Percentiles rank a stretch among this genome's conserved stretches.
Evolutionary conservation across 2,329 filamentous ascomycete species (phyloP).

Genomic region (Parafenestella ontariensis): DNA sequence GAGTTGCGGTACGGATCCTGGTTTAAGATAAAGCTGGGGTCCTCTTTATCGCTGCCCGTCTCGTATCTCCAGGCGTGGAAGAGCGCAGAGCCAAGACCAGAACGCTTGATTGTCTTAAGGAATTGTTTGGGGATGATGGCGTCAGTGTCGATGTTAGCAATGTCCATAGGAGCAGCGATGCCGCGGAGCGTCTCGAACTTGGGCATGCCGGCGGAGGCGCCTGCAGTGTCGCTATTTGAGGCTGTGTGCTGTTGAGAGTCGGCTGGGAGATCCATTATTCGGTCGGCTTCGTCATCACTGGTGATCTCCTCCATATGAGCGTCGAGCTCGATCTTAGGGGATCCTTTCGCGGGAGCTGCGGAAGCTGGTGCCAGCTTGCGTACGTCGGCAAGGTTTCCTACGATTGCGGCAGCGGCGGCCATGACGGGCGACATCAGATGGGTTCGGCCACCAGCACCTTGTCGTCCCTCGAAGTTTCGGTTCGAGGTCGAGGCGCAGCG

Average conservation of each 20-base stretch:
- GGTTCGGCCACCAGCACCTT: conserved; percentile 88
- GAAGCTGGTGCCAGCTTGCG: conserved; percentile 71
- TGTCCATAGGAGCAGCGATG: conserved; percentile 84
- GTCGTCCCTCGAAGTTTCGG: conserved; percentile 95
- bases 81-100: conserved; percentile 84
- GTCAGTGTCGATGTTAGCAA: conserved; percentile 95
- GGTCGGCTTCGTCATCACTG: conserved; percentile 69
- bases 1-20: conserved; percentile 80
- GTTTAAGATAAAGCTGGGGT: conserved; percentile 87
- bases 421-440: conserved; percentile 98
- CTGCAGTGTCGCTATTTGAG: conserved; percentile 54
- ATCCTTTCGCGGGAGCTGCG: conserved; percentile 55
- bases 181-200: conserved; percentile 87
- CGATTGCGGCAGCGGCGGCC: conserved; percentile 89
- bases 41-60: conserved; percentile 71
- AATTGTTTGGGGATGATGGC: conserved; percentile 99
- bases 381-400: conserved; percentile 90
- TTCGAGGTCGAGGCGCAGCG: conserved; percentile 95
- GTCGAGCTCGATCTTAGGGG: conserved; percentile 66
- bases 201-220: conserved; percentile 70
- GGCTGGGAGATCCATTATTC: conserved; percentile 67
- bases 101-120: conserved; percentile 98
- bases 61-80: conserved; percentile 83
- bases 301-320: conserved; percentile 63
- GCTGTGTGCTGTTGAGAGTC: conserved; percentile 74